Conservation (phyloP, 1,139 yeast genomes). For the Debaryomyces nepalensis region DNA sequence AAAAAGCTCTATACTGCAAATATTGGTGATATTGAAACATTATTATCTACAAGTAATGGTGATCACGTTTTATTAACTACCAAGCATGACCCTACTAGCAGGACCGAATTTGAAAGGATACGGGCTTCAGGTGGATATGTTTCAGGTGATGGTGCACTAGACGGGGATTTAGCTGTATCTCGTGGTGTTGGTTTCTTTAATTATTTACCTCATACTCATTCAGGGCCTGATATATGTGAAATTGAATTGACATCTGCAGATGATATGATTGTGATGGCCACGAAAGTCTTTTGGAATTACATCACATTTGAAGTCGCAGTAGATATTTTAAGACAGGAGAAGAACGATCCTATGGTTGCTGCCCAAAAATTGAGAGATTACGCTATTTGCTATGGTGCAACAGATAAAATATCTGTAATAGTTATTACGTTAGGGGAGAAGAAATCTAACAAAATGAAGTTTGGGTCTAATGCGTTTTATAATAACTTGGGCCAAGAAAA, state of each 20-base stretch:
- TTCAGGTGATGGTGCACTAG: constrained; percentile 81
- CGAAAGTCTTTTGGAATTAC: constrained; percentile 83
- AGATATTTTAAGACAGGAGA: constrained; percentile 83
- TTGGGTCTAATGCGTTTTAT: constrained; percentile 37
- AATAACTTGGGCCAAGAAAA: constrained; percentile 47
- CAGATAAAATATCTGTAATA: constrained; percentile 81
- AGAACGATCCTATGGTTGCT: constrained; percentile 85
- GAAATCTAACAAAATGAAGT: constrained; percentile 33
- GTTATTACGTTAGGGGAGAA: constrained; percentile 68
- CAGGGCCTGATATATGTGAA: constrained; percentile 80
- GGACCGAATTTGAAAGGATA: constrained; percentile 83
- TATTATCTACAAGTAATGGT: constrained; percentile 80
- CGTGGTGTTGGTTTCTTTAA: constrained; percentile 93
- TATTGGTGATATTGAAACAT: constrained; percentile 87
- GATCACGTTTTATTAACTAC: constrained; percentile 74
- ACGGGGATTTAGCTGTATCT: constrained; percentile 80
- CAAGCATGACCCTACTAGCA: constrained; percentile 82
- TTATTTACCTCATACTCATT: constrained; percentile 84
- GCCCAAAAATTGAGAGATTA: constrained; percentile 93
- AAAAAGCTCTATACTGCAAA: constrained; percentile 79
- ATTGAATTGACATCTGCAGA: constrained; percentile 69
- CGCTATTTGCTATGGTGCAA: constrained; percentile 90
- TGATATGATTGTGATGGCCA: constrained; percentile 86
- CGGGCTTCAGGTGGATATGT: constrained; percentile 92
- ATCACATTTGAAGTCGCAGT: constrained; percentile 86